These are phyloP conservation scores for Leishmania lainsoni DNA, from an alignment of 208 protist species.

Conservation along the genomic window DNA sequence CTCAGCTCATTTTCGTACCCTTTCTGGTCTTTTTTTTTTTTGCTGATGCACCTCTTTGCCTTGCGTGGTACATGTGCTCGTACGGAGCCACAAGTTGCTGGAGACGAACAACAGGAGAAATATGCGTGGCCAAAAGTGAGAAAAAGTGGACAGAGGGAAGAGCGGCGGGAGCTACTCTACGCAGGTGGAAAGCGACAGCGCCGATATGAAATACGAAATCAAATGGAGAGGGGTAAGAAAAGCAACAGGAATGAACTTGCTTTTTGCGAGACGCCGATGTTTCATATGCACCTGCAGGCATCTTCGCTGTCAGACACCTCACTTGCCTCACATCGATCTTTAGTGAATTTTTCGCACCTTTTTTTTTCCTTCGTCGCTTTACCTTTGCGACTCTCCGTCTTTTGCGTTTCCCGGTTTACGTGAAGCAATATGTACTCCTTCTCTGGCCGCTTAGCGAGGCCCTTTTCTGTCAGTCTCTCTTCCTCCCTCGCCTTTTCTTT, in stretches of 20 bases:
- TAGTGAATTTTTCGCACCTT: background rate
- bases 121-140: background rate
- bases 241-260: background rate
- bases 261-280: background rate
- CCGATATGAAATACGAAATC: background rate
- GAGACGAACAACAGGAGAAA: background rate
- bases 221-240: background rate
- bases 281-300: background rate
- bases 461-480: background rate
- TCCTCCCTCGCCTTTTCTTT: background rate
- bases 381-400: background rate
- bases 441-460: background rate
- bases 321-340: background rate
- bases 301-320: background rate
- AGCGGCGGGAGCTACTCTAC: background rate
- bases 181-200: background rate
- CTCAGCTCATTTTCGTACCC: background rate
- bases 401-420: background rate
- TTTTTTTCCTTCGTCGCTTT: background rate
- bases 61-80: background rate
- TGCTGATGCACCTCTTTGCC: background rate
- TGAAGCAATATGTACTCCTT: background rate
- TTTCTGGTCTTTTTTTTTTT: background rate
- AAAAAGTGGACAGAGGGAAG: background rate
- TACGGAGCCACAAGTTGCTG: background rate